Conservation (phyloP, 2,329 filamentous ascomycete species). For the Proliferodiscus dingleyae region DNA sequence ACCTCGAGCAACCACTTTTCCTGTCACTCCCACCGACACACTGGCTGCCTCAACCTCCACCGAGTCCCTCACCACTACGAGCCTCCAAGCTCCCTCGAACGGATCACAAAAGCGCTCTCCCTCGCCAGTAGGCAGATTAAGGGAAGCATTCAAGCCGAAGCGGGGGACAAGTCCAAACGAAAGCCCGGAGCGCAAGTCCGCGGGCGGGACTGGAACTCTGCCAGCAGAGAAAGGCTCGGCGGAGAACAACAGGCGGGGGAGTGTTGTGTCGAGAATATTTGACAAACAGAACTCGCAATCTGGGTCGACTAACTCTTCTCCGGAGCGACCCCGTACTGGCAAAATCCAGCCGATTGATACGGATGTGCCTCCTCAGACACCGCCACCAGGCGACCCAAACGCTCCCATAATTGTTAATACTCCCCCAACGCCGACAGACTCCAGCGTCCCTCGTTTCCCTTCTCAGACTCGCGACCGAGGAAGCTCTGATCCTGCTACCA, state of each 20-base stretch:
- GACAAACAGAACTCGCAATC: slow-evolving; percentile 22
- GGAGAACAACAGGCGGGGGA: slow-evolving; percentile 24
- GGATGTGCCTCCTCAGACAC: slow-evolving; percentile 25
- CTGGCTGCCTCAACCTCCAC: slow-evolving; percentile 29
- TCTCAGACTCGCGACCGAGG: slow-evolving; percentile 19
- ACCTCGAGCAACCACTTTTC: slow-evolving; percentile 36
- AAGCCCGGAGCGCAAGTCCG: slow-evolving; percentile 39
- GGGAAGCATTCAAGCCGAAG: slow-evolving; percentile 59
- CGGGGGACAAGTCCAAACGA: slow-evolving; percentile 38
- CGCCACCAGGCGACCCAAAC: slow-evolving; percentile 24
- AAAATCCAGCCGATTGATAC: slow-evolving; percentile 27
- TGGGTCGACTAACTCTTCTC: slow-evolving; percentile 19
- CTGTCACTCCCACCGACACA: slow-evolving; percentile 20
- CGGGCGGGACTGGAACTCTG: slow-evolving; percentile 10
- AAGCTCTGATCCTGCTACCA: slow-evolving; percentile 23
- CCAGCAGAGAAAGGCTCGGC: slow-evolving; percentile 18
- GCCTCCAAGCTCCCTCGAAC: slow-evolving; percentile 39
- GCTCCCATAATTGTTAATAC: slow-evolving; percentile 58
- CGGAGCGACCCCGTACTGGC: slow-evolving; percentile 26
- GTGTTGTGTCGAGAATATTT: slow-evolving; percentile 29
- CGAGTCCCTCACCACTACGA: slow-evolving; percentile 31
- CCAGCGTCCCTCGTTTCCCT: slow-evolving; percentile 26
- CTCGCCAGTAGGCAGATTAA: slow-evolving; percentile 68
- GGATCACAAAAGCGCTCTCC: slow-evolving; percentile 52
- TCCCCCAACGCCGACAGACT: slow-evolving; percentile 58